Percentiles rank a stretch among this genome's conserved stretches.
Conservation (phyloP, 1,284 basidiomycete species). For the Golubevia sp. region DNA sequence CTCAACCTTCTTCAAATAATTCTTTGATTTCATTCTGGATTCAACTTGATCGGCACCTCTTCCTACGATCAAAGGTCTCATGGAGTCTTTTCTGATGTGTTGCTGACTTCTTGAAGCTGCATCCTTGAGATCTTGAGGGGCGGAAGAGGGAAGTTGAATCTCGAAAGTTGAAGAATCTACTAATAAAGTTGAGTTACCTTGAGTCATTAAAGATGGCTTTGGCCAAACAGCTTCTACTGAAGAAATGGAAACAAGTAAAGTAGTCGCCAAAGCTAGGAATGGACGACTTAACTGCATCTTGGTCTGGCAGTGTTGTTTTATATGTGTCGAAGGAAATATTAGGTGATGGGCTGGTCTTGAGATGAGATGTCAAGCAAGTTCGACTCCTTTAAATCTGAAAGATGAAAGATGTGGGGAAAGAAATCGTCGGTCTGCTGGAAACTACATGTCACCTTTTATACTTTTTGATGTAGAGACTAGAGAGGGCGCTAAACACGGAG, state of each 20-base stretch:
- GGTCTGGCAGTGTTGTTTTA: too few species aligned
- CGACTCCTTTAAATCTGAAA: too few species aligned
- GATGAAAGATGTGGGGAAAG: too few species aligned
- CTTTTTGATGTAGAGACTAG: too few species aligned
- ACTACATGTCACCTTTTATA: too few species aligned
- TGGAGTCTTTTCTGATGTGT: constrained; percentile 7
- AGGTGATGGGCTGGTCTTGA: too few species aligned
- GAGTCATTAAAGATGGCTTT: constrained; percentile 13
- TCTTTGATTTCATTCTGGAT: constrained; percentile 7
- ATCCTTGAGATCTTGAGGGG: constrained; percentile 19
- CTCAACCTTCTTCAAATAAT: constrained; percentile 13
- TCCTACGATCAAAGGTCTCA: constrained; percentile 23
- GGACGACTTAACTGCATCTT: not conserved
- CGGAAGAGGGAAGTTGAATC: constrained; percentile 15
- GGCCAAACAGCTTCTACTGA: constrained; percentile 28
- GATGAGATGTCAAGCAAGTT: too few species aligned
- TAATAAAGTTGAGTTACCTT: constrained; percentile 9
- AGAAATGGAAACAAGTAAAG: not conserved
- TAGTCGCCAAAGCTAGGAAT: not conserved
- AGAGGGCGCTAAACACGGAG: too few species aligned
- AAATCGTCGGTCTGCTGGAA: too few species aligned
- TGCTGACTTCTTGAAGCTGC: constrained; percentile 7
- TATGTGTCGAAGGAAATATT: too few species aligned
- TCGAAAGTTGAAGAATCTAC: constrained; percentile 16
- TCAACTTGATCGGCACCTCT: constrained; percentile 17